Conservation (phyloP, 1,139 yeast species). For the Nakaseomyces nivariensis region DNA sequence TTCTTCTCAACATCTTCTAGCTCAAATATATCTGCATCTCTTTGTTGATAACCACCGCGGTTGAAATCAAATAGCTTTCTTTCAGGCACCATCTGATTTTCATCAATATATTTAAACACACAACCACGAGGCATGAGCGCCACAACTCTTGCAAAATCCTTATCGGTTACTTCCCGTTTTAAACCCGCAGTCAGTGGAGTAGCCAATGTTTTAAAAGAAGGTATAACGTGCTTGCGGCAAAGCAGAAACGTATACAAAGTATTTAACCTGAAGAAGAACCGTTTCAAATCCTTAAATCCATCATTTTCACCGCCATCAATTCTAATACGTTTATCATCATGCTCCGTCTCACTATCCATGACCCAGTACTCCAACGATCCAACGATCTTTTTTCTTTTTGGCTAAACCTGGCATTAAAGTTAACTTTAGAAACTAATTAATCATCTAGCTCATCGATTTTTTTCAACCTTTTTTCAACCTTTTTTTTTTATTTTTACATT, state of each 20-base stretch:
- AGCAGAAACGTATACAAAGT: slow-evolving; percentile 49
- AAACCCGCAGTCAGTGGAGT: slow-evolving; percentile 40
- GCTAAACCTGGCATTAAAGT: no score
- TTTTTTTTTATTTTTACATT: no score
- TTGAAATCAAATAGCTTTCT: slow-evolving; percentile 40
- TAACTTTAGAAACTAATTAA: no score
- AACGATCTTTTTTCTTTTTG: no score
- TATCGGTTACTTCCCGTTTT: slow-evolving; percentile 30
- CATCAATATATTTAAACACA: slow-evolving; percentile 64
- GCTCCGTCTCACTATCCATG: no score
- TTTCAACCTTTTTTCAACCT: no score
- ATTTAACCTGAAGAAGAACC: slow-evolving; percentile 39
- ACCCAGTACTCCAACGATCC: no score
- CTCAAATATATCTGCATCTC: slow-evolving; percentile 41
- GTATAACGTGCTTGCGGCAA: slow-evolving; percentile 44
- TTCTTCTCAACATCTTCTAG: slow-evolving; percentile 31
- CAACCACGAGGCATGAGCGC: slow-evolving; percentile 61
- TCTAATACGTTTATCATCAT: neutral
- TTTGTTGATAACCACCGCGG: slow-evolving; percentile 38
- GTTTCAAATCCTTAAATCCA: slow-evolving; percentile 31
- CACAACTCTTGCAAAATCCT: slow-evolving; percentile 56
- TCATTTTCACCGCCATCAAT: neutral
- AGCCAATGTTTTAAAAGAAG: slow-evolving; percentile 43
- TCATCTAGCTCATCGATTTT: no score
- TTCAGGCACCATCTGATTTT: slow-evolving; percentile 45